A percentile compares a stretch with the other conserved stretches of the same genome.
These are phyloP conservation scores for Torulaspora maleeae DNA, from an alignment of 805 yeast genomes.

Conservation along the genomic window DNA sequence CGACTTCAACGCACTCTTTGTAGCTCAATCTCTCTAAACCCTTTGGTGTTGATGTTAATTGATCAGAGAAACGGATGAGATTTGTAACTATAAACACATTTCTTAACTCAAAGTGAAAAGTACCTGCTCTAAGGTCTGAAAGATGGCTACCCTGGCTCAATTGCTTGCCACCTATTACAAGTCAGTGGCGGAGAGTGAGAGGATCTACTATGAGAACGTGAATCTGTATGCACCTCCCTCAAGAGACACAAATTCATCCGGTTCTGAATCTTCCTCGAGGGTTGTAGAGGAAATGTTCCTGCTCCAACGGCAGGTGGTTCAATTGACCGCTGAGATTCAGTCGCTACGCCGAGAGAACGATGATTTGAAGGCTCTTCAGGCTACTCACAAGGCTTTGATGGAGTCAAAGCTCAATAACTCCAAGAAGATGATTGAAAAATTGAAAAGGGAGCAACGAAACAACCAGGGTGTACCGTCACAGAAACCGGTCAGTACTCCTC, in stretches of 20 bases:
- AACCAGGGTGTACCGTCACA: slow-evolving; percentile 6
- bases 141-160: slow-evolving; percentile 27
- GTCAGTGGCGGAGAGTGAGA: slow-evolving; percentile 29
- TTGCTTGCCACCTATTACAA: slow-evolving; percentile 28
- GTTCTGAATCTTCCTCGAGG: slow-evolving; percentile 13
- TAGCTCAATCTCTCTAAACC: background rate
- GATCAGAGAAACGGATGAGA: background rate
- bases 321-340: slow-evolving; percentile 34
- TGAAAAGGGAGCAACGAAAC: slow-evolving; percentile 19
- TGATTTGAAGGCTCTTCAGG: slow-evolving; percentile 31
- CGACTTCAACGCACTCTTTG: background rate
- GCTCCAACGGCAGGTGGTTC: slow-evolving; percentile 36
- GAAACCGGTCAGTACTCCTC: background rate
- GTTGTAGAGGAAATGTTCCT: slow-evolving; percentile 32
- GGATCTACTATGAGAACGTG: slow-evolving; percentile 19
- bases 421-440: slow-evolving; percentile 29
- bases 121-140: background rate
- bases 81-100: background rate
- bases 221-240: slow-evolving; percentile 1
- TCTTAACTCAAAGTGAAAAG: background rate
- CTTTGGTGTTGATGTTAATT: background rate
- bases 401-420: slow-evolving; percentile 37
- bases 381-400: slow-evolving; percentile 33
- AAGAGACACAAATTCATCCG: background rate
- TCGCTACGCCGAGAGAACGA: slow-evolving; percentile 32